These are phyloP conservation scores for Cajanus cajan DNA, from an alignment of 306 rosid genomes.

Conservation along the genomic window DNA sequence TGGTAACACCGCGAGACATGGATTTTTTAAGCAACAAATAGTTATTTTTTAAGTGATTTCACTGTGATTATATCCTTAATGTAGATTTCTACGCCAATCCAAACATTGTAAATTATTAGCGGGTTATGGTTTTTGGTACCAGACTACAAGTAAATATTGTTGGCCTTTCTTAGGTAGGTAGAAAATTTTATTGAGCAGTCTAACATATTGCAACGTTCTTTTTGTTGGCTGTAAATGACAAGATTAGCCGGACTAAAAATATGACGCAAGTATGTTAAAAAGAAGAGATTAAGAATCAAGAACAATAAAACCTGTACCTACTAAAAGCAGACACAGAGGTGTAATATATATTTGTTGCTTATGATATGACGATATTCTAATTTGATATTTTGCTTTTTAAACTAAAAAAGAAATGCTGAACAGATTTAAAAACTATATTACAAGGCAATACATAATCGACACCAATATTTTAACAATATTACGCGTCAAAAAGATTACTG, in stretches of 20 bases:
- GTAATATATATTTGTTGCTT: not conserved
- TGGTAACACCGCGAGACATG: no score
- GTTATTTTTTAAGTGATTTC: no score
- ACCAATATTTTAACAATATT: not conserved
- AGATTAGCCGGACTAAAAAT: not conserved
- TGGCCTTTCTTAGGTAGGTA: not conserved
- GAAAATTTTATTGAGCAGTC: not conserved
- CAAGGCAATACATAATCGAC: not conserved
- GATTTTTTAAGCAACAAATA: no score
- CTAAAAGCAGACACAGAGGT: not conserved
- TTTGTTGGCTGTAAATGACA: not conserved
- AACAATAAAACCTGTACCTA: not conserved
- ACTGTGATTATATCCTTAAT: no score
- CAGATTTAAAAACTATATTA: not conserved
- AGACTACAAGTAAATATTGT: not conserved
- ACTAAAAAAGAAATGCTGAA: not conserved
- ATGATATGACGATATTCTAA: not conserved
- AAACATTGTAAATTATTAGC: not conserved
- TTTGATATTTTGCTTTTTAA: not conserved
- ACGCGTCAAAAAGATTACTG: not conserved
- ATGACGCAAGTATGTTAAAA: not conserved
- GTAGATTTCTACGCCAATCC: no score
- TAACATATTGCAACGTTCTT: not conserved
- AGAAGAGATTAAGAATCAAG: not conserved
- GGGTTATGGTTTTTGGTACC: not conserved